phyloP scores from a whole-genome alignment of 306 rosid genomes.

The Corylus americana region DNA sequence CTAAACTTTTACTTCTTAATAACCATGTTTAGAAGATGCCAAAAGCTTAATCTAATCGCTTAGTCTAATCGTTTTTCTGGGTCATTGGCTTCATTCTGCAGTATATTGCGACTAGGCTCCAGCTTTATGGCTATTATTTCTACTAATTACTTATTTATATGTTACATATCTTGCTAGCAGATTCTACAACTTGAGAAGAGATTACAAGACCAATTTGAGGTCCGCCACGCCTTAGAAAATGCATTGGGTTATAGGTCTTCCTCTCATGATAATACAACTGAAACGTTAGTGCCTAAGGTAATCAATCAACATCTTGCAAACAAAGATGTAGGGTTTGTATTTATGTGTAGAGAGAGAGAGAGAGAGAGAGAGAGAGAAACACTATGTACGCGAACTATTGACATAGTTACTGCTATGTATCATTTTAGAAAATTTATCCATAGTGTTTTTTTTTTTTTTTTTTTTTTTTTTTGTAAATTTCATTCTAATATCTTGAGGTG shows the following conservation, averaged over 20 bases:
- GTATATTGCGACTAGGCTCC: conserved; percentile 19
- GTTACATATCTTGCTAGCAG: conserved; percentile 40
- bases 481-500: neutral
- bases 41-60: neutral
- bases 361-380: neutral
- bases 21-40: neutral
- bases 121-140: conserved; percentile 2
- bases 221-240: conserved; percentile 73
- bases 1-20: conserved; percentile 20
- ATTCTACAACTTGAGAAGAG: conserved; percentile 85
- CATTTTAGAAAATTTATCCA: neutral
- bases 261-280: conserved; percentile 46
- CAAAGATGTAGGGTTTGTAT: conserved; percentile 7
- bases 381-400: neutral
- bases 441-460: no score
- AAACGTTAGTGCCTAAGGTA: conserved; percentile 66
- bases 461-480: neutral
- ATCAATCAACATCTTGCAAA: conserved; percentile 14
- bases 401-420: neutral
- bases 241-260: conserved; percentile 69
- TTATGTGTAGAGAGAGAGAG: neutral
- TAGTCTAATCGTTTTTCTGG: conserved; percentile 9
- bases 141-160: conserved; percentile 1
- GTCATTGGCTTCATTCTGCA: conserved; percentile 4
- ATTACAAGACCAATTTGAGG: conserved; percentile 77